A percentile compares a stretch with the other conserved stretches of the same genome.
phyloP scores from a whole-genome alignment of 257 asterid genomes.

The Solanum appendiculatum region DNA sequence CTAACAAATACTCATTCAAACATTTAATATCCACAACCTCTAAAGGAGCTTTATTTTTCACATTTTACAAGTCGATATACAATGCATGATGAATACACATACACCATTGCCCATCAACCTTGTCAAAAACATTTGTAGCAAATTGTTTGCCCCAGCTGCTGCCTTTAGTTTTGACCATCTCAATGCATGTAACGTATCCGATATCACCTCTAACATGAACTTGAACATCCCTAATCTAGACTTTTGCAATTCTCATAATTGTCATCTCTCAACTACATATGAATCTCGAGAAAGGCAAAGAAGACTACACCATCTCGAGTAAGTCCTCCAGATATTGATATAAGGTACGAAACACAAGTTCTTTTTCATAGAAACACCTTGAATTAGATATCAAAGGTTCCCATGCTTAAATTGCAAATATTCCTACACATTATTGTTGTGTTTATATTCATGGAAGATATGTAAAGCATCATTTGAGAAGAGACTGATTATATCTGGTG shows the following conservation, averaged over 20 bases:
- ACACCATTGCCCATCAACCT: constrained; percentile 74
- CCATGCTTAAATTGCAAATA: neutral
- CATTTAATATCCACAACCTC: neutral
- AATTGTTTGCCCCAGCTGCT: constrained; percentile 95
- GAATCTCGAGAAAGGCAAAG: neutral
- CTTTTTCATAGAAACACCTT: no score
- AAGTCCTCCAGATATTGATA: neutral
- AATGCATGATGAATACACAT: constrained; percentile 89
- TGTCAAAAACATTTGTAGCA: constrained; percentile 83
- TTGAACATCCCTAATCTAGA: constrained; percentile 51
- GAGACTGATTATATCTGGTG: no score
- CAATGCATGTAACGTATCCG: constrained; percentile 80
- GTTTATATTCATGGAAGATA: neutral
- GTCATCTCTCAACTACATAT: neutral
- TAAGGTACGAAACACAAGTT: no score
- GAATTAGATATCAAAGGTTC: neutral
- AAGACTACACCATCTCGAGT: neutral
- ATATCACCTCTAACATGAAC: constrained; percentile 70
- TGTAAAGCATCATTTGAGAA: neutral
- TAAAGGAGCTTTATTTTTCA: neutral
- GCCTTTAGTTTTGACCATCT: constrained; percentile 82
- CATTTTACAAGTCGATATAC: constrained; percentile 49
- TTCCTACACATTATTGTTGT: neutral
- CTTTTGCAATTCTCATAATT: neutral
- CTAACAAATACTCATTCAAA: neutral